These are phyloP conservation scores for Lentinus tigrinus DNA, from an alignment of 768 basidiomycete species.

Conservation along the genomic window DNA sequence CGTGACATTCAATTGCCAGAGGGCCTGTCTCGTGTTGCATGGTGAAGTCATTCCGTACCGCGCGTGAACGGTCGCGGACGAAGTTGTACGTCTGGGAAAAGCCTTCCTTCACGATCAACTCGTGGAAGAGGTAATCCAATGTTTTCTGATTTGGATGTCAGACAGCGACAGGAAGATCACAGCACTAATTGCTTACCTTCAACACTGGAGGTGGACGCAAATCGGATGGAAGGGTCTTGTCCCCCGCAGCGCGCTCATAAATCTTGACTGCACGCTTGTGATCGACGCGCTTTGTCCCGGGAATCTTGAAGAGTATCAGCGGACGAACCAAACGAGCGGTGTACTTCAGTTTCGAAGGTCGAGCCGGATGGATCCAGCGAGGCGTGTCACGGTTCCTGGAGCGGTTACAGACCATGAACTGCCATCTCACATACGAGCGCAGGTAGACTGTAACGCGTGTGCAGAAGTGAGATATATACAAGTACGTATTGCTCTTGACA, in stretches of 20 bases:
- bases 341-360: conserved; percentile 2
- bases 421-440: neutral
- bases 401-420: neutral
- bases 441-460: neutral
- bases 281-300: conserved; percentile 82
- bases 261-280: conserved; percentile 89
- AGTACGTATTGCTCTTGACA: neutral
- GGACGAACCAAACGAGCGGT: neutral
- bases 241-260: conserved; percentile 92
- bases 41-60: conserved; percentile 91
- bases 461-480: neutral
- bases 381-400: neutral
- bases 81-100: conserved; percentile 76
- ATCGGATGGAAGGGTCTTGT: conserved; percentile 89
- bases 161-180: neutral
- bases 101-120: conserved; percentile 67
- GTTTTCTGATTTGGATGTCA: conserved; percentile 56
- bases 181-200: conserved; percentile 45
- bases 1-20: conserved; percentile 85
- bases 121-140: conserved; percentile 89
- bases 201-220: conserved; percentile 84
- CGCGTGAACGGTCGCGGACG: conserved; percentile 88
- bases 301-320: conserved; percentile 54
- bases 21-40: conserved; percentile 83
- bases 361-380: neutral